phyloP scores from a whole-genome alignment of 257 asterid species.

The Petunia axillaris region DNA sequence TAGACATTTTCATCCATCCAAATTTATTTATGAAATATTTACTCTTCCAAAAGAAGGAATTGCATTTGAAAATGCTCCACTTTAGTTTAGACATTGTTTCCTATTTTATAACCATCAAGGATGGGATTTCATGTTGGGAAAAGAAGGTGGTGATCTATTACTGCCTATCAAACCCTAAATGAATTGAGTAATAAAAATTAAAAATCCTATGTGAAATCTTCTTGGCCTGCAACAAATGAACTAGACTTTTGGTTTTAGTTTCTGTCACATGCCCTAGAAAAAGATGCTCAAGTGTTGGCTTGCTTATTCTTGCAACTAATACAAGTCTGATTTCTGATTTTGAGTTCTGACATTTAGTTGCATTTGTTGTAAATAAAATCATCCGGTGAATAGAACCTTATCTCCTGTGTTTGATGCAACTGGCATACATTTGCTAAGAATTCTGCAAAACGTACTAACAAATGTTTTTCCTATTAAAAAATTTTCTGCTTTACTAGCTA shows the following conservation, averaged over 20 bases:
- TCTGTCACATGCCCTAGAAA: too few relatives aligned
- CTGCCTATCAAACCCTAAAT: not conserved
- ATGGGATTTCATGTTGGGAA: not conserved
- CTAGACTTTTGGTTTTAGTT: too few relatives aligned
- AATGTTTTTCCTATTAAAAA: not conserved
- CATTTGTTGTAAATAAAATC: not conserved
- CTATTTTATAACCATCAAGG: not conserved
- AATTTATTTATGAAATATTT: not conserved
- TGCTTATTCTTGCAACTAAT: not conserved
- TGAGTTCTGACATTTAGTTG: not conserved
- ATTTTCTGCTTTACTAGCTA: not conserved
- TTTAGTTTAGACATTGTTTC: not conserved
- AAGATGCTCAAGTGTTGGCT: not conserved
- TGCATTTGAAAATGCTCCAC: not conserved
- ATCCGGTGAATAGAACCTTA: not conserved
- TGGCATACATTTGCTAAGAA: not conserved
- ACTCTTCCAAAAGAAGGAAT: constrained; percentile 1
- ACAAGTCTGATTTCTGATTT: not conserved
- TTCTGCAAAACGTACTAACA: not conserved
- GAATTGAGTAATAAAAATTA: too few relatives aligned
- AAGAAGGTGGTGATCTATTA: not conserved
- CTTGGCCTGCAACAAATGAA: too few relatives aligned
- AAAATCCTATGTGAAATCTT: too few relatives aligned
- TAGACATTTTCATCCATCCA: not conserved
- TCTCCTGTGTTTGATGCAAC: not conserved